A percentile compares a stretch with the other conserved stretches of the same genome.
phyloP scores from a whole-genome alignment of 169 alveolate species.

The Plasmodium vivax region DNA sequence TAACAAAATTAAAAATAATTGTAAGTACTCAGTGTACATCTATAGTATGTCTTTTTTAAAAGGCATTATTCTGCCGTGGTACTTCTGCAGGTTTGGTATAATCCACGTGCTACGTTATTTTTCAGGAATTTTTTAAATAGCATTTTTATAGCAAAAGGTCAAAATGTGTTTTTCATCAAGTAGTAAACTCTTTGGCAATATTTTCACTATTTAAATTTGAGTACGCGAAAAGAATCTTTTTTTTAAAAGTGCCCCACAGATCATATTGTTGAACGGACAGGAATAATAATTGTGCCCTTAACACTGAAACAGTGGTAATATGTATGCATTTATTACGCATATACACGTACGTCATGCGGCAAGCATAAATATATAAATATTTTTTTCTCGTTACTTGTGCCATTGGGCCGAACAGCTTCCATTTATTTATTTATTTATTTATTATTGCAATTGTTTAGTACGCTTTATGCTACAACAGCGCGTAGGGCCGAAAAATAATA shows the following conservation, averaged over 20 bases:
- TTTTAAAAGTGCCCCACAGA: background rate
- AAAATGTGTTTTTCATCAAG: background rate
- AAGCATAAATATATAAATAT: background rate
- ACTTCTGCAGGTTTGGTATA: background rate
- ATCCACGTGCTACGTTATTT: background rate
- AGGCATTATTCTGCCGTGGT: background rate
- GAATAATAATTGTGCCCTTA: background rate
- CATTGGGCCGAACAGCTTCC: background rate
- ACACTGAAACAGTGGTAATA: background rate
- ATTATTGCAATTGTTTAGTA: background rate
- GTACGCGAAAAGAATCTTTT: background rate
- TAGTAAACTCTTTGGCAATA: background rate
- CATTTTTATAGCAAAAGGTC: background rate
- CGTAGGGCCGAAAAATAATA: background rate
- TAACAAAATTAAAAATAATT: background rate
- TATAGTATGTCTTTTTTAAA: background rate
- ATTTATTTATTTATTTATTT: no score
- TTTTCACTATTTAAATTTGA: background rate
- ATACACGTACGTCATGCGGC: background rate
- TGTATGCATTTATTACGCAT: background rate
- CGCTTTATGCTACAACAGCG: background rate
- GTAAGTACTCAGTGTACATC: background rate
- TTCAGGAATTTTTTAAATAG: background rate
- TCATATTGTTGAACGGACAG: background rate
- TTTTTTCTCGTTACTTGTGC: background rate